Base-by-base conservation (phyloP, 345 rosid species). In the Aquilaria malaccensis region DNA sequence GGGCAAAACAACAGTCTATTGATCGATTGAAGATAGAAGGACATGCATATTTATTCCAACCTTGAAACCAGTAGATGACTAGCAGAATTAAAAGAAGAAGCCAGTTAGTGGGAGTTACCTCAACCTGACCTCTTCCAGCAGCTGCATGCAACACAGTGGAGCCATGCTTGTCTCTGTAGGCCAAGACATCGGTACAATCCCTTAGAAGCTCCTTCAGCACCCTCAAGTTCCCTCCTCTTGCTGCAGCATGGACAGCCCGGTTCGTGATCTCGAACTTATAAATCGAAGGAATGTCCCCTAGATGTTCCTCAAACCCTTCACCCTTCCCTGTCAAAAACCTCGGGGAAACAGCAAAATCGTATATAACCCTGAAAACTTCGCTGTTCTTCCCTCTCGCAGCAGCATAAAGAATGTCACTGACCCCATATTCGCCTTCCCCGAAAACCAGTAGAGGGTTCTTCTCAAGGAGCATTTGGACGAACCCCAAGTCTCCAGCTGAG, bases 361-460 rank as follows among this genome's bases (percentile, higher is more conserved):
- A 83, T 3, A 89, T 58, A 30, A 85, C 59, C 79, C 77, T 78
- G 73, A 92, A 92, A 41, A 87, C 88, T 61, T 80, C 71, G 41
- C 68, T 56, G 59, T 78, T 84, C 69, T 70, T 83, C 66, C 98
- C 85, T 74, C 95, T 85, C 0, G 96, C 89, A 49, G 98, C 97
- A 22, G 89, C 97, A 72, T 85, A 93, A 45, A 89, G 77, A 11
- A 85, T 79, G 52, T 93, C 98, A 48, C 97, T 89, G 9, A 89
- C 96, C 15, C 97, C 98, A 64, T 83, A 92, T 62, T 92, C 98
- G 66, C 97, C 96, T 81, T 93, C 95, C 33, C 98, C 98, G 15
- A 92, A 89, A 10, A 92, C 91, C 43, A 92, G 80, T 30, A 87
- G 67, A 48, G 97, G 89, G 58, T 87, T 83, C 61, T 74, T 80